These are phyloP conservation scores for Boechera divaricarpa DNA, from an alignment of 345 rosid species.

Conservation along the genomic window DNA sequence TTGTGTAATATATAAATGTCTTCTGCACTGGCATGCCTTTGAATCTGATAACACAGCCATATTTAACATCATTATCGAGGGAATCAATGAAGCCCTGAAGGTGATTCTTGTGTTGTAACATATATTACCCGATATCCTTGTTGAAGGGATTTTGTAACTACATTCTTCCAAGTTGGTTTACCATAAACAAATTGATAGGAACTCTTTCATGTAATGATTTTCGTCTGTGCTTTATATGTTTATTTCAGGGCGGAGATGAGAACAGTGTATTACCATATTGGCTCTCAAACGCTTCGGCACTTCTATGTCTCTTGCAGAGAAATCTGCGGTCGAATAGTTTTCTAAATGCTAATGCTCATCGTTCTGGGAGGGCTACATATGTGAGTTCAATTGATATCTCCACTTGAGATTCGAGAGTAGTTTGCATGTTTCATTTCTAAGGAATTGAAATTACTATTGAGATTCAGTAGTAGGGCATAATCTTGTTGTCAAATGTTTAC, in stretches of 20 bases:
- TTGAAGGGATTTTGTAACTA: slow-evolving; percentile 27
- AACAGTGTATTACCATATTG: slow-evolving; percentile 78
- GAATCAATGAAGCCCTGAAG: slow-evolving; percentile 85
- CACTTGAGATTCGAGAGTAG: slow-evolving; percentile 17
- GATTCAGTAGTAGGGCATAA: slow-evolving; percentile 24
- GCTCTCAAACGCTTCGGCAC: slow-evolving; percentile 95
- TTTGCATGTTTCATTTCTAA: slow-evolving; percentile 11
- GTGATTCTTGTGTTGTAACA: slow-evolving; percentile 43
- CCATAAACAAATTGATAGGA: slow-evolving; percentile 10
- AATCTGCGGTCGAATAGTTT: slow-evolving; percentile 82
- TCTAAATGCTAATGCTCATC: slow-evolving; percentile 61
- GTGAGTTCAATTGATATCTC: slow-evolving; percentile 51
- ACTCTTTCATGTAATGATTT: slow-evolving; percentile 7
- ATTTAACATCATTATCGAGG: slow-evolving; percentile 88
- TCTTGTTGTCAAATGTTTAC: slow-evolving; percentile 4
- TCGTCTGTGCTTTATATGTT: slow-evolving; percentile 19
- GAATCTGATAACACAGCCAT: slow-evolving; percentile 90
- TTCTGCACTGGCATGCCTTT: slow-evolving; percentile 92
- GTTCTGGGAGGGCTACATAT: slow-evolving; percentile 74
- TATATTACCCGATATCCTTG: slow-evolving; percentile 12
- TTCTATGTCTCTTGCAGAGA: slow-evolving; percentile 90
- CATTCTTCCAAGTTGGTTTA: slow-evolving; percentile 9
- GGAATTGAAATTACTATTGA: slow-evolving; percentile 16
- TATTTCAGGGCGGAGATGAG: slow-evolving; percentile 81
- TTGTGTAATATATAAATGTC: slow-evolving; percentile 86